Conservation (phyloP, 805 yeast species). For the Cyberlindnera meyerae region DNA sequence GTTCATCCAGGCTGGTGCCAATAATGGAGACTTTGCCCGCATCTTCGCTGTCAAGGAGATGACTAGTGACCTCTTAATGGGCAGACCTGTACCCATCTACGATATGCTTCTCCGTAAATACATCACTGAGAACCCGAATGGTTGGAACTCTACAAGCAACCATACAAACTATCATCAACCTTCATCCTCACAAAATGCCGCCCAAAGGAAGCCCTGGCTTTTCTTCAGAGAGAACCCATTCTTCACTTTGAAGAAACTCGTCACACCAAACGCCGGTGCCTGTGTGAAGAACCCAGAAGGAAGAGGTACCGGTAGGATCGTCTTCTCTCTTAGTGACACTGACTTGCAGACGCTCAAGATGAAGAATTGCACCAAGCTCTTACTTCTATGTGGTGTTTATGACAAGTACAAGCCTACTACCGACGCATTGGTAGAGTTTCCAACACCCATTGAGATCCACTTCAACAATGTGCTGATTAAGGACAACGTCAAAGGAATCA, state of each 20-base stretch:
- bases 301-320: conserved; percentile 40
- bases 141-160: conserved; percentile 2
- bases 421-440: conserved; percentile 51
- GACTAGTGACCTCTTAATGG: conserved; percentile 32
- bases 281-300: conserved; percentile 36
- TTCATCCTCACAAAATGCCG: conserved; percentile 7
- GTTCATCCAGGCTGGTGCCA: conserved; percentile 39
- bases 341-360: conserved; percentile 37
- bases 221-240: conserved; percentile 55
- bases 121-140: background rate
- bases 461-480: conserved; percentile 49
- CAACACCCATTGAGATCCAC: conserved; percentile 63
- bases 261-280: conserved; percentile 45
- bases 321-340: conserved; percentile 38
- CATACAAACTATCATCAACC: background rate
- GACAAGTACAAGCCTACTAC: conserved; percentile 21
- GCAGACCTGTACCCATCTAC: conserved; percentile 36
- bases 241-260: conserved; percentile 41
- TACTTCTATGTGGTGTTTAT: conserved; percentile 50
- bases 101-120: conserved; percentile 22
- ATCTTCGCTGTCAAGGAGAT: conserved; percentile 41
- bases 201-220: conserved; percentile 33
- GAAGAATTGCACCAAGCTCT: conserved; percentile 35
- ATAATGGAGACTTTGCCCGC: conserved; percentile 37
- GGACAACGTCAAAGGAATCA: conserved; percentile 66